A percentile compares a stretch with the other conserved stretches of the same genome.
phyloP scores from a whole-genome alignment of 2,329 filamentous ascomycete genomes.

The Colletotrichum higginsianum region DNA sequence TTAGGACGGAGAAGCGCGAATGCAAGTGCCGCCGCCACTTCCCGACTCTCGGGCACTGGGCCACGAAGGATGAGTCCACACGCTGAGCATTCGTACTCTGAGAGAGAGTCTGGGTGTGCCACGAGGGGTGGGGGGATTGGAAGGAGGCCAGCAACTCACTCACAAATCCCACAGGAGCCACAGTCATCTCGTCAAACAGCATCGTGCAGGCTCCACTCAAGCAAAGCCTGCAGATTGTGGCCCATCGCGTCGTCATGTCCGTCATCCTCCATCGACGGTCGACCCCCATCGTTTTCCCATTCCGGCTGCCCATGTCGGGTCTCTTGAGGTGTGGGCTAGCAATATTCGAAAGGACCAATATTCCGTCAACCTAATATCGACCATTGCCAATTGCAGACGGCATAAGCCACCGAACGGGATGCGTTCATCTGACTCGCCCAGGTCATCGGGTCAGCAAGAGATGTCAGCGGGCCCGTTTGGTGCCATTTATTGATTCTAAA shows the following conservation, averaged over 20 bases:
- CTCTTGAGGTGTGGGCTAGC: slow-evolving; percentile 25
- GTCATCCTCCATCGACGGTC: slow-evolving; percentile 11
- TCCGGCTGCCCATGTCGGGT: slow-evolving; percentile 9
- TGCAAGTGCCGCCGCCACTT: slow-evolving; percentile 20
- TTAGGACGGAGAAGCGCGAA: slow-evolving; percentile 36
- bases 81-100: too few relatives aligned
- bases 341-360: slow-evolving; percentile 31
- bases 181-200: slow-evolving; percentile 22
- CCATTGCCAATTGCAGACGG: slow-evolving; percentile 20
- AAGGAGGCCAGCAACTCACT: slow-evolving; percentile 3
- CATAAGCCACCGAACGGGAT: slow-evolving; percentile 13
- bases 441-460: slow-evolving; percentile 28
- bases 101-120: background rate
- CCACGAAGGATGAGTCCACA: slow-evolving; percentile 3
- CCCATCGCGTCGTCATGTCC: slow-evolving; percentile 28
- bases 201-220: slow-evolving; percentile 16
- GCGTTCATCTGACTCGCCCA: slow-evolving; percentile 28
- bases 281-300: slow-evolving; percentile 8
- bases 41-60: slow-evolving; percentile 5
- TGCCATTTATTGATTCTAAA: slow-evolving; percentile 29
- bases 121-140: slow-evolving; percentile 16
- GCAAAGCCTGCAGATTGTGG: slow-evolving; percentile 1
- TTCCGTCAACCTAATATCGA: slow-evolving; percentile 30
- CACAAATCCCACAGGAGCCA: slow-evolving; percentile 9
- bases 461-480: slow-evolving; percentile 19